Evolutionary conservation across 2,329 filamentous ascomycete species (phyloP), one percentile per base, ranked within the genome.

Genomic region (Trichoderma gracile): DNA sequence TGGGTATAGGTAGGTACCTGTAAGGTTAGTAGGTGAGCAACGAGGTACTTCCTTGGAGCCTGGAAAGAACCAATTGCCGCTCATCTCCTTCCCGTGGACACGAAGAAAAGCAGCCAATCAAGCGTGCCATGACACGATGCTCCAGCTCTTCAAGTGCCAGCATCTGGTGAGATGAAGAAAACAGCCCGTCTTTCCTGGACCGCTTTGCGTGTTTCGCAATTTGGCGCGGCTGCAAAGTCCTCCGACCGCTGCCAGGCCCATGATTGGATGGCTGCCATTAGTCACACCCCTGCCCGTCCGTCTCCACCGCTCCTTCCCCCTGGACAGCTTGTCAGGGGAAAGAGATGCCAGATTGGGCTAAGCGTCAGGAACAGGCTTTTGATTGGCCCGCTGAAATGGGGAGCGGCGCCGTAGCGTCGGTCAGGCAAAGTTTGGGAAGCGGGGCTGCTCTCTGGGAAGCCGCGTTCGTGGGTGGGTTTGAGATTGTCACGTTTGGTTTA

Each of bases 341-440:
- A 49, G 42, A 21, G 23, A 45, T 19, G 14, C 47, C 55, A 21
- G 5, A 69, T 67, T 57, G 6, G 72, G 76, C 59, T 70, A 76
- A 77, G 78, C 72, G 71, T 67, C 76, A 79, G 76, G 76, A 67
- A 78, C 77, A 72, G 68, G 40, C 19, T 38, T 69, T n/a, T 73
- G 66, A 80, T 80, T 80, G 78, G 79, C 52, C 49, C 72, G 74
- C 76, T 73, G 74, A 76, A 38, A 10, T 59, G n/a, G 43, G 56
- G 55, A 45, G 42, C 42, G 2, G 15, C 4, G n/a, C 56, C 50
- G 56, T 65, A 55, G 56, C 40, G 23, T 45, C 42, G 33, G 21
- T 42, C 49, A 53, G 50, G 56, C 49, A 43, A 21, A n/a, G 38
- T 38, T 62, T 12, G 9, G 45, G 49, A 50, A 42, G 30, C 56